Percentiles rank a stretch among this genome's conserved stretches.
Evolutionary conservation across 192 early-diverging fungal species (phyloP).

Genomic region (Thoreauomyces humboldtii): DNA sequence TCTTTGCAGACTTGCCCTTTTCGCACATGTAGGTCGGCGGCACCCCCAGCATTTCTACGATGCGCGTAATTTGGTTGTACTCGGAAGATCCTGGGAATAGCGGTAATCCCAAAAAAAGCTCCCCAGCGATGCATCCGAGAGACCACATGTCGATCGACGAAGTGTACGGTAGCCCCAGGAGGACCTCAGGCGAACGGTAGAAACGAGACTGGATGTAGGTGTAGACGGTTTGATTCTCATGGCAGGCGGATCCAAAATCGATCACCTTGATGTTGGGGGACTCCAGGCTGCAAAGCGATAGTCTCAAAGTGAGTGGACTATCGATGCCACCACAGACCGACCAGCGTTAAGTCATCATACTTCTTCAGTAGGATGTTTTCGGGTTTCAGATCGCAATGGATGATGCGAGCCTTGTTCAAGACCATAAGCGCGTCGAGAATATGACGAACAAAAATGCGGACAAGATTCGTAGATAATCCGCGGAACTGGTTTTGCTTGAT

Average conservation of each 20-base stretch:
- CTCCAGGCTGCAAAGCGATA: too few relatives aligned
- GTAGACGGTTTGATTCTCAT: constrained; percentile 91
- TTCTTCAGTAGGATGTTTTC: constrained; percentile 93
- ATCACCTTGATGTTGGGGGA: constrained; percentile 95
- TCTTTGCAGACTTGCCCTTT: constrained; percentile 80
- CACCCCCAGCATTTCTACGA: constrained; percentile 89
- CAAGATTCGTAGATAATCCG: constrained; percentile 89
- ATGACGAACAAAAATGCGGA: constrained; percentile 89
- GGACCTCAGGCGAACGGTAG: constrained; percentile 93
- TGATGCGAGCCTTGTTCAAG: constrained; percentile 82
- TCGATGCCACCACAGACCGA: neutral
- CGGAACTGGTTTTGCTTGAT: constrained; percentile 97
- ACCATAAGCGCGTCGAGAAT: constrained; percentile 88
- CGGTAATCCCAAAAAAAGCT: constrained; percentile 92
- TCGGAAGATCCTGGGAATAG: constrained; percentile 95
- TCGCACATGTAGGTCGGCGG: constrained; percentile 93
- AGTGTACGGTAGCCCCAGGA: constrained; percentile 93
- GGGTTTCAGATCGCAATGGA: constrained; percentile 98
- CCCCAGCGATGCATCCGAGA: constrained; percentile 94
- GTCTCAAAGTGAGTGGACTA: neutral
- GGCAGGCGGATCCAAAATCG: constrained; percentile 98
- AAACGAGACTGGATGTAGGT: constrained; percentile 99
- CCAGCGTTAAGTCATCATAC: constrained; percentile 36
- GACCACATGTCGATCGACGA: constrained; percentile 96
- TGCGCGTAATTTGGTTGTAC: constrained; percentile 92